A percentile compares a stretch with the other conserved stretches of the same genome.
Conservation (phyloP, 768 basidiomycete species). For the Boletellus ananiceps region DNA sequence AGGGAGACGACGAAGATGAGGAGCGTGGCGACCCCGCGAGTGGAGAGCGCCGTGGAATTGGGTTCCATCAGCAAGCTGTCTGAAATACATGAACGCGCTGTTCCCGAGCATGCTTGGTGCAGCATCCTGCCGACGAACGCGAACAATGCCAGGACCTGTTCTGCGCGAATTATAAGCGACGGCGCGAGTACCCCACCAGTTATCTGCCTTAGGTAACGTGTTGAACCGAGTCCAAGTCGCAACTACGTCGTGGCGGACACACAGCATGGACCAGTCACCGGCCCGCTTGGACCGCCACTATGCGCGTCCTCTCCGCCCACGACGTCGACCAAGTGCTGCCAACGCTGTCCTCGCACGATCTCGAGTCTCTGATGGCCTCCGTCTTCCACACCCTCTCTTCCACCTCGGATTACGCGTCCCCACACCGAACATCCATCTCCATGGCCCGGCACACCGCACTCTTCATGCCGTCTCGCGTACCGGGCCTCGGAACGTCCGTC, state of each 20-base stretch:
- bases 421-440: conserved; percentile 56
- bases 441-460: conserved; percentile 56
- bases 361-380: conserved; percentile 52
- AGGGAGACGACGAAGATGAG: conserved; percentile 59
- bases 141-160: no score
- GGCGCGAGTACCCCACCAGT: not conserved
- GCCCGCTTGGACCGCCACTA: not conserved
- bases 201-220: not conserved
- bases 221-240: no score
- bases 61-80: conserved; percentile 2
- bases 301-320: conserved; percentile 58
- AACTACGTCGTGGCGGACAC: no score
- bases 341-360: conserved; percentile 40
- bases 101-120: not conserved
- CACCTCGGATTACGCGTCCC: conserved; percentile 28
- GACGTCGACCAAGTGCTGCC: conserved; percentile 52
- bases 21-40: conserved; percentile 22
- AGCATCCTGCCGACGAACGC: no score
- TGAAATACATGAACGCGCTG: not conserved
- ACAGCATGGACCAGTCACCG: not conserved
- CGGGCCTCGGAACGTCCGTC: conserved; percentile 51
- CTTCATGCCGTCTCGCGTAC: conserved; percentile 79
- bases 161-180: no score
- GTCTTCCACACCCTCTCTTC: conserved; percentile 52
- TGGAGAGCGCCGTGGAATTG: not conserved